Conservation (phyloP, 352 stramenopile genomes). For the Globisporangium radiosum region DNA sequence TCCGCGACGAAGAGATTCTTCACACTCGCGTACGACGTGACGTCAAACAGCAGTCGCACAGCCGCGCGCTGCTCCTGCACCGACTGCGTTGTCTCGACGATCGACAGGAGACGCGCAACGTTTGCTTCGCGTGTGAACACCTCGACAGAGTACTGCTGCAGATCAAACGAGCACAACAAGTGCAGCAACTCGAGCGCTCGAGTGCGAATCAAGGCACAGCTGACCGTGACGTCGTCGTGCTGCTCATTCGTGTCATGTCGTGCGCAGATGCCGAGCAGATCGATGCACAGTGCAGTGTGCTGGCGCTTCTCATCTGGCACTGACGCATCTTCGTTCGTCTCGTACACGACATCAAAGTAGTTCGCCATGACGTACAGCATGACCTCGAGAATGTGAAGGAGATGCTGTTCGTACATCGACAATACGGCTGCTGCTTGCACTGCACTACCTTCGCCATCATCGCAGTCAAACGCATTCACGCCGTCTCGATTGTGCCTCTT, state of each 20-base stretch:
- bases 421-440: not conserved
- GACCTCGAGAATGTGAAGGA: conserved; percentile 10
- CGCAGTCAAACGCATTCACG: too few species aligned
- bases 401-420: not conserved
- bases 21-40: conserved; percentile 14
- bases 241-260: not conserved
- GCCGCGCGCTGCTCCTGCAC: conserved; percentile 18
- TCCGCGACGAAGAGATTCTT: conserved; percentile 14
- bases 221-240: conserved; percentile 7
- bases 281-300: conserved; percentile 6
- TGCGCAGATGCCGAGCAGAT: conserved; percentile 11
- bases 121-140: conserved; percentile 17
- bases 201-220: conserved; percentile 13
- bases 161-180: conserved; percentile 24
- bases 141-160: conserved; percentile 13
- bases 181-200: conserved; percentile 18
- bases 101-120: conserved; percentile 20
- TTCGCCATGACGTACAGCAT: conserved; percentile 14
- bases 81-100: conserved; percentile 20
- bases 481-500: too few species aligned
- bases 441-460: not conserved
- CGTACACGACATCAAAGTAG: conserved; percentile 12
- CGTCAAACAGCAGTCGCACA: conserved; percentile 15
- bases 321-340: not conserved
- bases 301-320: conserved; percentile 4